Evolutionary conservation across 228 moss, liverwort and hornwort genomes (phyloP), one percentile per base, ranked within the genome.

Genomic region (Sphagnum magellanicum): DNA sequence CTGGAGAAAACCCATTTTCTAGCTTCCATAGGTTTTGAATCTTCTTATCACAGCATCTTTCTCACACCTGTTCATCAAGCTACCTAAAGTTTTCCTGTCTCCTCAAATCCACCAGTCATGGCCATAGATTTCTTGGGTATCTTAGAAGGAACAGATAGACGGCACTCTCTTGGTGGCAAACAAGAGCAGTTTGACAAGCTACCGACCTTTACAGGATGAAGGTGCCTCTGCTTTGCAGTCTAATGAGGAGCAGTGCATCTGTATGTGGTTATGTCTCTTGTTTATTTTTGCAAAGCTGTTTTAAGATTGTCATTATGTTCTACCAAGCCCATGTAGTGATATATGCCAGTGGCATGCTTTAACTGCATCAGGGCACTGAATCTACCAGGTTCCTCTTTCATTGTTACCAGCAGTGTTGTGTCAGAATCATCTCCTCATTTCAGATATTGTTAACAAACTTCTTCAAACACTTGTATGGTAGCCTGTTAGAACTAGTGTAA

Each of bases 181-280:
- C 92, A 89, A 87, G 91, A 87, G 81, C 83, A 92, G 84, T 83
- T 68, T 91, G 82, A 83, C 93, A 88, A 89, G 85, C 94, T 90
- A 81, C 84, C 76, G 87, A 90, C 84, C 81, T 61, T 85, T 89
- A 84, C 84, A 89, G 83, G 79, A 81, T 88, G 90, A 97, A 91
- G 91, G 90, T 87, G 88, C 87, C 80, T 87, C 83, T 90, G 74
- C 81, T 88, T 86, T 80, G 87, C 79, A 86, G 87, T 87, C 76
- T 87, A 88, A 84, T 89, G 86, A 81, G 85, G 93, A 98, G 88
- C 91, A 76, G 79, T 87, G 87, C 83, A 76, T 90, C 77, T 93
- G 87, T 88, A 86, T 93, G 84, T 92, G 87, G 72, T 89, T 89
- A 77, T 81, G 82, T 85, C 79, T 90, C 82, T 89, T 89, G 82